phyloP scores from a whole-genome alignment of 2,329 filamentous ascomycete genomes.

The Cercospora zeina region DNA sequence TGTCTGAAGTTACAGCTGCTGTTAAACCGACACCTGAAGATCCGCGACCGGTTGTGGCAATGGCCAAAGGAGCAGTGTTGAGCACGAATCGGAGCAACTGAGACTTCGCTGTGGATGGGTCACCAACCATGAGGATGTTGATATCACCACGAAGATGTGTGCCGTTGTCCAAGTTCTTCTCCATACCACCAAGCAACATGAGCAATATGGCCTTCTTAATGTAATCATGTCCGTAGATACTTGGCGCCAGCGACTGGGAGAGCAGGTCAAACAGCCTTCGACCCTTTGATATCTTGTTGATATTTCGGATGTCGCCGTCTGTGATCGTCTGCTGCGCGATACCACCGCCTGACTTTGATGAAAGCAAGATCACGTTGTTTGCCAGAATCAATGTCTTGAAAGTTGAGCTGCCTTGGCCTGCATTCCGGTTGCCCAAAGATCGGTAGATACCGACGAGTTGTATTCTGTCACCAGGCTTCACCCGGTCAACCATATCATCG shows the following conservation, averaged over 20 bases:
- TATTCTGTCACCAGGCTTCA: conserved; percentile 93
- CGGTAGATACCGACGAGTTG: conserved; percentile 96
- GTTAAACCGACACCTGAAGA: conserved; percentile 98
- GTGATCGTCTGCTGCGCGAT: conserved; percentile 90
- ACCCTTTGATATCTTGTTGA: conserved; percentile 96
- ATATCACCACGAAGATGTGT: conserved; percentile 98
- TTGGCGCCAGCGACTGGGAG: conserved; percentile 90
- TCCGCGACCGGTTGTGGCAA: conserved; percentile 90
- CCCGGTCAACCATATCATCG: conserved; percentile 90
- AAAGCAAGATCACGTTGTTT: conserved; percentile 91
- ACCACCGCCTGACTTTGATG: conserved; percentile 92
- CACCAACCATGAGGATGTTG: conserved; percentile 98
- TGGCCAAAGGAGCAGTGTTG: conserved; percentile 93
- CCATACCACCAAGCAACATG: conserved; percentile 92
- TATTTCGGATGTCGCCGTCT: conserved; percentile 95
- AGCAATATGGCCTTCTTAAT: conserved; percentile 97
- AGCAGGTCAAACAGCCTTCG: conserved; percentile 89
- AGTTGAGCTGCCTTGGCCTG: conserved; percentile 82
- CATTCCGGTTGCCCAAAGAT: conserved; percentile 91
- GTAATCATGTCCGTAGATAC: conserved; percentile 94
- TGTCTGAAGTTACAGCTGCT: conserved; percentile 92
- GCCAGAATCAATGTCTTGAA: conserved; percentile 94
- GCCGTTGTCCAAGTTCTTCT: conserved; percentile 98
- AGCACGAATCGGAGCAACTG: conserved; percentile 94
- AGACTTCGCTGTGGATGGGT: conserved; percentile 98